phyloP scores from a whole-genome alignment of 2,329 filamentous ascomycete genomes.

The Cylindrodendrum hubeiense region DNA sequence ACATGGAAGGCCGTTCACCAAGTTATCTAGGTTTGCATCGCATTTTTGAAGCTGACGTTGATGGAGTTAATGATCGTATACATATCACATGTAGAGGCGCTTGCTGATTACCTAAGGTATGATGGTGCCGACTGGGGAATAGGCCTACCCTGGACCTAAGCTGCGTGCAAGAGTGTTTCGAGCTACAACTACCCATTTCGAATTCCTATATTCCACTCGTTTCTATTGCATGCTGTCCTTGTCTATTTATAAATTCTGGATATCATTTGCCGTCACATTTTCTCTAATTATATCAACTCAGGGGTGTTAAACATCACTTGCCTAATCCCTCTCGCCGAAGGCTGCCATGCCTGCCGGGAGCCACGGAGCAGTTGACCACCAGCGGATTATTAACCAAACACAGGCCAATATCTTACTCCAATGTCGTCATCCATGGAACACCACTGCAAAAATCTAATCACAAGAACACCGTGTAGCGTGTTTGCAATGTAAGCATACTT shows the following conservation, averaged over 20 bases:
- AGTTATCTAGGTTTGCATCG: no score
- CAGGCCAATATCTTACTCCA: no score
- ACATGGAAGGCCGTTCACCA: no score
- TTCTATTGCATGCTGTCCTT: neutral
- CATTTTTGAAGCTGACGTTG: no score
- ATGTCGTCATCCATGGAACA: neutral
- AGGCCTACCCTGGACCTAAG: neutral
- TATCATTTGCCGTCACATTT: neutral
- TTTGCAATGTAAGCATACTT: neutral
- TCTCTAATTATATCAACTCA: neutral
- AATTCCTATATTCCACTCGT: neutral
- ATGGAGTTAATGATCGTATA: no score
- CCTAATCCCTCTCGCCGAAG: neutral
- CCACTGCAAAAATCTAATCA: neutral
- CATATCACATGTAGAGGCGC: no score
- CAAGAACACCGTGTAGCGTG: neutral
- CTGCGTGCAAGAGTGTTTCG: neutral
- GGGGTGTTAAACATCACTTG: neutral
- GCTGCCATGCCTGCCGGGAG: neutral
- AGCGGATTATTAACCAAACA: neutral
- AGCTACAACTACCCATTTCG: neutral
- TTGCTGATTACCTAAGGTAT: neutral
- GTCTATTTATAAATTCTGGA: neutral
- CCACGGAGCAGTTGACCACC: neutral
- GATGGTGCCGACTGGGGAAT: neutral